A percentile compares a stretch with the other conserved stretches of the same genome.
Evolutionary conservation across 2,329 filamentous ascomycete species (phyloP).

Genomic region (Epichloe sp.): DNA sequence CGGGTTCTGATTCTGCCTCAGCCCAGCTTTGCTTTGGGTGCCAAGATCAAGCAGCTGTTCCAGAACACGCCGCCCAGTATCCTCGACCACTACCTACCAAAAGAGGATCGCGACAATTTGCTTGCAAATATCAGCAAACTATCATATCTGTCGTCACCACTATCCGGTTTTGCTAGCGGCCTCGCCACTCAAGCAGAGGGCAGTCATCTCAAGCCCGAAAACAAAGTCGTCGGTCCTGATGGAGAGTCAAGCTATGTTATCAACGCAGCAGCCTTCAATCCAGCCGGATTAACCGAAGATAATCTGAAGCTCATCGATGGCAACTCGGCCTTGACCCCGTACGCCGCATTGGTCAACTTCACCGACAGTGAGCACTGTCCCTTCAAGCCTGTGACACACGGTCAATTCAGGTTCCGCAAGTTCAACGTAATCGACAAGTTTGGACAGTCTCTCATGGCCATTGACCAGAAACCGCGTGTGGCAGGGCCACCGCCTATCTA

Average conservation of each 20-base stretch:
- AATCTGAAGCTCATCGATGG: constrained; percentile 13
- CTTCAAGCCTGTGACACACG: constrained; percentile 34
- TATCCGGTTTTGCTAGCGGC: constrained; percentile 19
- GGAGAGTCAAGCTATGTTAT: too few species aligned
- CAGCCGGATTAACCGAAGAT: constrained; percentile 10
- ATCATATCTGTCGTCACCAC: constrained; percentile 15
- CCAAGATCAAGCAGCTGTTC: constrained; percentile 22
- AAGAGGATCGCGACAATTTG: constrained; percentile 5
- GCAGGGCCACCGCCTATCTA: constrained; percentile 12
- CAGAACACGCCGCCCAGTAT: constrained; percentile 11
- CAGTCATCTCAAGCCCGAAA: constrained; percentile 25
- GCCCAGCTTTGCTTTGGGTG: constrained; percentile 19
- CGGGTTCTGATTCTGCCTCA: constrained; percentile 27
- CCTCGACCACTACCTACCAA: constrained; percentile 7
- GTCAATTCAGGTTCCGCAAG: constrained; percentile 21
- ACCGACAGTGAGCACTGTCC: constrained; percentile 7
- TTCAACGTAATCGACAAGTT: constrained; percentile 38
- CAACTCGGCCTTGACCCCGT: constrained; percentile 22
- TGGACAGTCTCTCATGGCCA: constrained; percentile 25
- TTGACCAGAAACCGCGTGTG: constrained; percentile 12
- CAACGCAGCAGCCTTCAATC: neutral
- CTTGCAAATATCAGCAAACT: constrained; percentile 5
- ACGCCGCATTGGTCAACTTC: constrained; percentile 12
- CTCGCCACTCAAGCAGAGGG: constrained; percentile 22
- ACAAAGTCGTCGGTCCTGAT: neutral